Evolutionary conservation across 306 rosid genomes (phyloP), one percentile per base, ranked within the genome.

Genomic region (Fagus crenata): DNA sequence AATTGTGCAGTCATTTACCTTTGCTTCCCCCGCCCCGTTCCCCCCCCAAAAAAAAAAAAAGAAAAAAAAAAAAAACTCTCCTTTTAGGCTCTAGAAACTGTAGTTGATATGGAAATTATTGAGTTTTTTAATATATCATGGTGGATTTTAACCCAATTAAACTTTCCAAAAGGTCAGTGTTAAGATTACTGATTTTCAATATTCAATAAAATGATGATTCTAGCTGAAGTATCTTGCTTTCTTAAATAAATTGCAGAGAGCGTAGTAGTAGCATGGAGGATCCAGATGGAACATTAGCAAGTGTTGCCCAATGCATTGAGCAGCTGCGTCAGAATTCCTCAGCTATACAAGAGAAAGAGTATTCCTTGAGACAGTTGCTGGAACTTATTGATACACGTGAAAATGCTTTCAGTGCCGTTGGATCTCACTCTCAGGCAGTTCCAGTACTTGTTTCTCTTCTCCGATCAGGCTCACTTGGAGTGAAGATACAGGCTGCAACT

Each of bases 371-470:
- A 84, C 96, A 88, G 84, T 85, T 96, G 80, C 81, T 79, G 82
- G 97, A 89, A 81, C 98, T 96, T 80, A 89, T 96, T 76, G 96
- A 91, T 43, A 86, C 86, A 59, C 97, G 98, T 54, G 99, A 96
- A 86, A 93, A 89, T 86, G 97, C 94, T 70, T 92, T 91, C 82
- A 89, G 99, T 93, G 99, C 99, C 32, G 98, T 96, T 84, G 99
- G 99, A 91, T 92, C 99, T 83, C 99, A 96, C 83, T 91, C 99
- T 81, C 99, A 96, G 80, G 98, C 99, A 75, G 99, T 96, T 84
- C 99, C 99, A 59, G 99, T 92, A 36, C 99, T 96, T 75, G 99
- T 96, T 87, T 91, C 99, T 89, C 98, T 96, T 86, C 98, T 96
- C 68, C 93, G 99, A 49, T 88, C 97, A 28, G 97, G 99, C 73